Conservation (phyloP, 208 protist species). For the Leishmania guyanensis region DNA sequence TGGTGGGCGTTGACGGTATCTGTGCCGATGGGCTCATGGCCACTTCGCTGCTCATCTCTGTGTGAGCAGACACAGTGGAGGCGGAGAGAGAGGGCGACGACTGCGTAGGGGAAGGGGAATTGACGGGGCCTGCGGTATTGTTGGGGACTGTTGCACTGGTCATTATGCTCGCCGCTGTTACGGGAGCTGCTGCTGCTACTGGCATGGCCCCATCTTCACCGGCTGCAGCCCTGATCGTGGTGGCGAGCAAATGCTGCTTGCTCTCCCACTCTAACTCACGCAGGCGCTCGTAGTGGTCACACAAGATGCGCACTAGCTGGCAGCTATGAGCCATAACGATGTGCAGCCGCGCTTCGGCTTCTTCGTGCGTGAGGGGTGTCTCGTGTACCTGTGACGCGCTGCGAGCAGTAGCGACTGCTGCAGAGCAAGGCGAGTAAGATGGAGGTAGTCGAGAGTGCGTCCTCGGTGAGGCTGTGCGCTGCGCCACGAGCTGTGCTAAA, state of each 20-base stretch:
- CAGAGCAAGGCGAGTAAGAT: not conserved
- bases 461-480: not conserved
- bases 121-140: not conserved
- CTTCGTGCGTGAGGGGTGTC: not conserved
- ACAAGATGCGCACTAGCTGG: not conserved
- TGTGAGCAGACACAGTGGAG: not conserved
- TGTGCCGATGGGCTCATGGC: not conserved
- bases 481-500: not conserved
- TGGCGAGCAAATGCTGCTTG: not conserved
- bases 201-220: not conserved
- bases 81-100: not conserved
- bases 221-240: not conserved
- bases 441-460: not conserved
- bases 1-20: not conserved
- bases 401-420: not conserved
- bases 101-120: not conserved
- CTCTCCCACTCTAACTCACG: not conserved
- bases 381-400: not conserved
- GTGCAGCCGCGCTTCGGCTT: conserved; percentile 5
- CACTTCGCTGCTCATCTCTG: not conserved
- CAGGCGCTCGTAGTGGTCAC: not conserved
- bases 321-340: not conserved
- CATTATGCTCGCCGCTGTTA: not conserved
- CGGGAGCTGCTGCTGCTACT: not conserved
- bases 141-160: not conserved